Evolutionary conservation across 2,329 filamentous ascomycete species (phyloP), one percentile per base, ranked within the genome.

Genomic region (Cordyceps fumosorosea): DNA sequence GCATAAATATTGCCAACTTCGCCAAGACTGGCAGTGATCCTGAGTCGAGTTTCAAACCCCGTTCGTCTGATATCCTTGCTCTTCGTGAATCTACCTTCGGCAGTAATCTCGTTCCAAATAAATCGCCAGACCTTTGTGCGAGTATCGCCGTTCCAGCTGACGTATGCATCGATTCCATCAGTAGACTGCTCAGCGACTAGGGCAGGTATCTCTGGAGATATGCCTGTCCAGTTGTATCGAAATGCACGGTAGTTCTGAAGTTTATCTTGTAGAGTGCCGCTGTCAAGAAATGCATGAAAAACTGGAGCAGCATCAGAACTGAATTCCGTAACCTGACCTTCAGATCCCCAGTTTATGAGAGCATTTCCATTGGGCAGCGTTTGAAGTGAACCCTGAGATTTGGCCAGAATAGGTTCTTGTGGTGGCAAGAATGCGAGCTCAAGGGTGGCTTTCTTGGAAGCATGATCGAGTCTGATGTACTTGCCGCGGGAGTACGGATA

Each of bases 291-390:
- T 6, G 75, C 75, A 63, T 85, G 80, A 73, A 84, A 83, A 16
- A 86, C 69, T 79, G 75, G 1, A 72, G 65, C 1, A 72, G 73
- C n/a, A n/a, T n/a, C n/a, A n/a, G n/a, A n/a, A n/a, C n/a, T n/a
- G 66, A 81, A 77, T 66, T 80, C 80, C 1, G 78, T 82, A 22
- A 81, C 65, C 3, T 77, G 77, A 0, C 79, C 79, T 24, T 76
- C 76, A 0, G 76, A 77, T 2, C 84, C 84, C 84, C 84, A 87
- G 65, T 82, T 82, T 54, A 86, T 78, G 44, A 86, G 72, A 7
- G 78, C 78, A 62, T 84, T 81, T 42, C 80, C 80, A 60, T 79
- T 79, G 0, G 80, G 77, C 0, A 87, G 75, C 7, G 82, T 67
- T 65, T 87, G 84, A 16, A 80, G 78, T 48, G 72, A 76, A 6